A percentile compares a stretch with the other conserved stretches of the same genome.
Conservation (phyloP, 2,329 filamentous ascomycete genomes). For the Botrytis cinerea region DNA sequence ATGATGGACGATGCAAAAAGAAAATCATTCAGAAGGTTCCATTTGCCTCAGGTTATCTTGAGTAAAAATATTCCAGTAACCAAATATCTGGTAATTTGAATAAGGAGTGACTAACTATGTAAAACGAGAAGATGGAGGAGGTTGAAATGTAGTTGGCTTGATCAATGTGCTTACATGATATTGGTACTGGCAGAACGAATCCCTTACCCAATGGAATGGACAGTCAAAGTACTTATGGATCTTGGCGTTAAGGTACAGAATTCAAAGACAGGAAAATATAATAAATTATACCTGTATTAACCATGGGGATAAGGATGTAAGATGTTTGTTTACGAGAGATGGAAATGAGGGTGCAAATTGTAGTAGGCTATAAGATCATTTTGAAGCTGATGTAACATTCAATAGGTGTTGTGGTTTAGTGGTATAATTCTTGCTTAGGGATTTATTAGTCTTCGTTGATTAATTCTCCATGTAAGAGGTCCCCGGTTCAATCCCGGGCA, state of each 20-base stretch:
- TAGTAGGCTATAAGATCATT: neutral
- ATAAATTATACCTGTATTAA: rapidly evolving
- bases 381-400: rapidly evolving
- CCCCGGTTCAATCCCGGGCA: constrained; percentile 27
- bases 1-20: too few relatives aligned
- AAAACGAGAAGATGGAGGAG: too few relatives aligned
- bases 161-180: neutral
- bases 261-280: neutral
- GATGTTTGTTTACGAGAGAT: neutral
- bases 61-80: rapidly evolving
- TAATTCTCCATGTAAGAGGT: constrained; percentile 22
- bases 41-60: rapidly evolving
- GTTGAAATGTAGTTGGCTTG: too few relatives aligned
- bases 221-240: neutral
- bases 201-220: rapidly evolving
- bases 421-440: constrained; percentile 28
- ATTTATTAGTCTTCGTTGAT: neutral
- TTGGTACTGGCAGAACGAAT: neutral
- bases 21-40: too few relatives aligned
- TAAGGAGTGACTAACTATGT: too few relatives aligned
- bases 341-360: rapidly evolving
- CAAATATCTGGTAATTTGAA: too few relatives aligned
- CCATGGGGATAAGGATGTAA: neutral
- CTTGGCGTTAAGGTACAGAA: neutral
- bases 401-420: constrained; percentile 22